Conservation (phyloP, 106 monocot genomes). For the Triglochin maritima region DNA sequence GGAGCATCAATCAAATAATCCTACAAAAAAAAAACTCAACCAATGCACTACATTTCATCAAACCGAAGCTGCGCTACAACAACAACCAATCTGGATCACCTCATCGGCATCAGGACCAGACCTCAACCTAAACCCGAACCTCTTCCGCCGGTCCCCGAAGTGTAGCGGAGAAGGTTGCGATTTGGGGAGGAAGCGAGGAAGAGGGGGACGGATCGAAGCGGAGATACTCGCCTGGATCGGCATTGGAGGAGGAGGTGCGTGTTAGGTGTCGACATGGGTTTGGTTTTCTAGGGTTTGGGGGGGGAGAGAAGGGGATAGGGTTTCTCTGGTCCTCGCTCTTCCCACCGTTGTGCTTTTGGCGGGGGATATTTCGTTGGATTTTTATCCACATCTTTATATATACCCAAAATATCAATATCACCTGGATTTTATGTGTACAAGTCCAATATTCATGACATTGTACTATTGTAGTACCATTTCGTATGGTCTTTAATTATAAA, state of each 20-base stretch:
- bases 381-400: no score
- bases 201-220: not conserved
- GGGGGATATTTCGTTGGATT: not conserved
- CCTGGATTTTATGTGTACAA: no score
- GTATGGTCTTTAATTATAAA: no score
- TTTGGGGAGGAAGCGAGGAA: slow-evolving; percentile 8
- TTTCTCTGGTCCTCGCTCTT: slow-evolving; percentile 46
- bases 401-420: no score
- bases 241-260: slow-evolving; percentile 18
- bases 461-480: no score
- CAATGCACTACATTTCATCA: not conserved
- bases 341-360: not conserved
- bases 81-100: slow-evolving; percentile 17
- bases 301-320: slow-evolving; percentile 33
- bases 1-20: slow-evolving; percentile 84
- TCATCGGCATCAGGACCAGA: slow-evolving; percentile 29
- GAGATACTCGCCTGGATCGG: slow-evolving; percentile 2
- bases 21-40: slow-evolving; percentile 19
- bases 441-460: no score
- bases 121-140: slow-evolving; percentile 15
- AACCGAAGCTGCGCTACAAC: not conserved
- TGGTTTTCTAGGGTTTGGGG: slow-evolving; percentile 12
- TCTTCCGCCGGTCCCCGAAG: slow-evolving; percentile 1
- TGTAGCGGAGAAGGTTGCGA: not conserved
- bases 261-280: not conserved